Percentiles rank a stretch among this genome's conserved stretches.
phyloP scores from a whole-genome alignment of 305 asterid species.

The Coffea humblotiana region DNA sequence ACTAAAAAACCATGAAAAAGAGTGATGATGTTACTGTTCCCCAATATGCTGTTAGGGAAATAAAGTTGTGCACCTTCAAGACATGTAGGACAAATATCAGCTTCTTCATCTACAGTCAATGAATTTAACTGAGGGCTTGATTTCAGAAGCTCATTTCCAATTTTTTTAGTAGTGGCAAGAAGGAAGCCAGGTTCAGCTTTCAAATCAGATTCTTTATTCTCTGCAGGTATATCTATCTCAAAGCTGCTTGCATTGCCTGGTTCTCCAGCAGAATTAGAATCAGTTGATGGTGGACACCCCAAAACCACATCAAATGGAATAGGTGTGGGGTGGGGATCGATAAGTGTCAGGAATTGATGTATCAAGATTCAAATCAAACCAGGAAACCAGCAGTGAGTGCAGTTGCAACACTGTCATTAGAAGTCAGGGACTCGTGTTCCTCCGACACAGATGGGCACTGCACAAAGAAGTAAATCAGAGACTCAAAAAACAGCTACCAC shows the following conservation, averaged over 20 bases:
- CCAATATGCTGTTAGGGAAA: not conserved
- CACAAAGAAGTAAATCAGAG: slow-evolving; percentile 26
- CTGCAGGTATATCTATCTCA: slow-evolving; percentile 21
- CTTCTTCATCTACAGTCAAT: slow-evolving; percentile 53
- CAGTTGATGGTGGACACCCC: slow-evolving; percentile 42
- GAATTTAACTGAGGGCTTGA: slow-evolving; percentile 29
- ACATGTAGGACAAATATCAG: slow-evolving; percentile 80
- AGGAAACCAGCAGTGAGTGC: slow-evolving; percentile 45
- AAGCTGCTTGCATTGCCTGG: slow-evolving; percentile 20
- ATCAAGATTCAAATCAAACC: slow-evolving; percentile 60
- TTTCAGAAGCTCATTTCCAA: slow-evolving; percentile 39
- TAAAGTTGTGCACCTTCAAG: slow-evolving; percentile 60
- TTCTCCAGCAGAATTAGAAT: slow-evolving; percentile 31
- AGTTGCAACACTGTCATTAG: slow-evolving; percentile 46
- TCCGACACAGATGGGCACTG: slow-evolving; percentile 65
- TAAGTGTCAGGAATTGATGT: slow-evolving; percentile 68
- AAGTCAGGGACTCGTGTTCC: slow-evolving; percentile 57
- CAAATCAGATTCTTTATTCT: slow-evolving; percentile 40
- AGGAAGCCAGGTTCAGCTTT: slow-evolving; percentile 31
- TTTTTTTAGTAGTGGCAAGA: slow-evolving; percentile 43
- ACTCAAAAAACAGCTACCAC: not conserved
- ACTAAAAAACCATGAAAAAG: not conserved
- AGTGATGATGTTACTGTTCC: not conserved
- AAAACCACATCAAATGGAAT: slow-evolving; percentile 68
- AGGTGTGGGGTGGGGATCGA: slow-evolving; percentile 70